phyloP scores from a whole-genome alignment of 78 protist genomes.

The Dictyostelium discoideum region dicty_2.7 NC_007091.3:1153501-1154000 shows the following conservation, averaged over 20 bases:
- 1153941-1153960: background rate
- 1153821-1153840: too few species aligned
- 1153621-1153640: too few species aligned
- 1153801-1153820: too few species aligned
- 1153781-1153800: too few species aligned
- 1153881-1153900: background rate
- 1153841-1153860: background rate
- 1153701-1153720: too few species aligned
- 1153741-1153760: too few species aligned
- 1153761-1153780: too few species aligned
- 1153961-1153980: background rate
- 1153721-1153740: too few species aligned
- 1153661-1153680: too few species aligned
- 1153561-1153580: background rate
- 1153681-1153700: too few species aligned
- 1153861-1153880: background rate
- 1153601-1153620: too few species aligned
- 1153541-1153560: background rate
- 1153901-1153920: background rate
- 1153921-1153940: background rate
- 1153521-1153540: background rate
- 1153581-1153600: background rate
- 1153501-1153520: background rate
- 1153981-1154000: background rate
- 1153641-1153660: background rate